Evolutionary conservation across 306 rosid genomes (phyloP), one percentile per base, ranked within the genome.

Genomic region (Ziziphus jujuba): DNA sequence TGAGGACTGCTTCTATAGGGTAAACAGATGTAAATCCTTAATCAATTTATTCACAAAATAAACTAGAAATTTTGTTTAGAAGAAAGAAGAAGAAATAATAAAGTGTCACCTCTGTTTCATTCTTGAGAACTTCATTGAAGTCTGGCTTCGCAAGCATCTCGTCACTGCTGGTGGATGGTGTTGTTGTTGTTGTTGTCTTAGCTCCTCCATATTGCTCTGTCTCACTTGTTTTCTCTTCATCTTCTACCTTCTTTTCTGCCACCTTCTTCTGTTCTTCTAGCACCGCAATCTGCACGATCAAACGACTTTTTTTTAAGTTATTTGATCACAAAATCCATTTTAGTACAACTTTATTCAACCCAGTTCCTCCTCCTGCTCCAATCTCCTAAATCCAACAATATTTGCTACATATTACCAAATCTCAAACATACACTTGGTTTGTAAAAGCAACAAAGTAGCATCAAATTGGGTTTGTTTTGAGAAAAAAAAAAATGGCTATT

Each of bases 181-280:
- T n/a, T n/a, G n/a, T n/a, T n/a, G n/a, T n/a, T n/a, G n/a, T 72
- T 24, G 72, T 56, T 6, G 69, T 72, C 56, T 57, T 59, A 22
- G 72, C 67, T 2, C 65, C 70, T 33, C 61, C 4, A 16, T 19
- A 58, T 48, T 75, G 82, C 50, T 66, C 82, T 36, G 22, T 75
- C 69, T 75, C 87, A 47, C 63, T 36, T 12, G 65, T 20, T 51
- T 70, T 69, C 47, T 59, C 59, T 73, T 73, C 79, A n/a, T 62
- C 56, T 75, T 81, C 89, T n/a, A 63, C 49, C 71, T 67, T 86
- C 51, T 74, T 79, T 20, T 62, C 71, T n/a, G 25, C 84, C 36
- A n/a, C 49, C 71, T 34, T 87, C 60, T 79, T 95, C 77, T 87
- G 91, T 43, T 88, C 96, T 75, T 93, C 95, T 16, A 95, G 79